Evolutionary conservation across 306 rosid genomes (phyloP).

Genomic region (Pyrus betulifolia): DNA sequence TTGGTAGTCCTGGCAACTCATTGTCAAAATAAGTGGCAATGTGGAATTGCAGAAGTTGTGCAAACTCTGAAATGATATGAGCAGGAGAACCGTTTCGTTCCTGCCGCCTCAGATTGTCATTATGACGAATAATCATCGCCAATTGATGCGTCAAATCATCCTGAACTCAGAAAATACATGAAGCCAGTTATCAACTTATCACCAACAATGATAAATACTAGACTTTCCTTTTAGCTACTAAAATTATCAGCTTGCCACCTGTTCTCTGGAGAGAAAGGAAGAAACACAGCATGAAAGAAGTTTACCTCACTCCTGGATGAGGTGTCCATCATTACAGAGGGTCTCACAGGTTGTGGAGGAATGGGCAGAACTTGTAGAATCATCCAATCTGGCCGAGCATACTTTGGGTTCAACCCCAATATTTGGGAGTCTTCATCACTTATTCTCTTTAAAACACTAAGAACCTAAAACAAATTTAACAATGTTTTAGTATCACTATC

Average conservation of each 20-base stretch:
- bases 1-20: slow-evolving; percentile 92
- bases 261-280: not conserved
- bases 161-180: slow-evolving; percentile 30
- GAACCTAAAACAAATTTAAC: slow-evolving; percentile 55
- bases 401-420: slow-evolving; percentile 84
- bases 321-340: slow-evolving; percentile 99
- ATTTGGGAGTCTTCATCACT: slow-evolving; percentile 89
- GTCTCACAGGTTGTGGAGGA: slow-evolving; percentile 99
- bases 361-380: slow-evolving; percentile 96
- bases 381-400: slow-evolving; percentile 99
- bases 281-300: slow-evolving; percentile 5
- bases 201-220: not conserved
- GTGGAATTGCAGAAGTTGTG: slow-evolving; percentile 92
- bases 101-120: slow-evolving; percentile 85
- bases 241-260: not conserved
- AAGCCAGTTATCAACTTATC: slow-evolving; percentile 10
- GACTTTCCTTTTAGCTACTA: not conserved
- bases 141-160: slow-evolving; percentile 97
- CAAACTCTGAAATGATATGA: slow-evolving; percentile 91
- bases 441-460: slow-evolving; percentile 78
- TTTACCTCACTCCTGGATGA: slow-evolving; percentile 98
- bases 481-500: slow-evolving; percentile 10
- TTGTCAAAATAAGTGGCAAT: slow-evolving; percentile 95
- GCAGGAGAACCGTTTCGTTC: slow-evolving; percentile 98
- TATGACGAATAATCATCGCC: slow-evolving; percentile 97